Base-by-base conservation (phyloP, 768 basidiomycete genomes). In the Mycena latifolia region DNA sequence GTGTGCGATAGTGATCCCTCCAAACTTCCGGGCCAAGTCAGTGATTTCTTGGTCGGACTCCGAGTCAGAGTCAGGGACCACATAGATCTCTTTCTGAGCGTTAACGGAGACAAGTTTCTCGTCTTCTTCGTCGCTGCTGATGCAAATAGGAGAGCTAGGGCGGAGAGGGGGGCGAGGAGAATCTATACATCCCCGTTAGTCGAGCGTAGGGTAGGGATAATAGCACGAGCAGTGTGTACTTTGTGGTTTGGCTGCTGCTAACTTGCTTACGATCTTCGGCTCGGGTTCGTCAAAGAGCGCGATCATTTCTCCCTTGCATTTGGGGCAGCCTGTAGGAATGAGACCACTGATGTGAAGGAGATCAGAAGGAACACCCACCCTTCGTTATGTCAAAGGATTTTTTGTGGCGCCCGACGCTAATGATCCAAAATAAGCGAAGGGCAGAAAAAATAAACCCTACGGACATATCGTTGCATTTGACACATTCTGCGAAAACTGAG, bases 311-410 rank as follows among this genome's bases (percentile, higher is more conserved):
- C 92, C 91, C 72, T 83, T 86, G 72, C 92, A 93, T 0, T 79
- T 82, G 18, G 90, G 90, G 67, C 92, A 93, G 2, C 87, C 92
- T 93, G 57, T 15, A 27, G 25, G n/a, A n/a, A n/a, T n/a, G n/a
- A n/a, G 12, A n/a, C n/a, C n/a, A n/a, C n/a, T n/a, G n/a, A n/a
- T n/a, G n/a, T n/a, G n/a, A n/a, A 14, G 20, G 25, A 56, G 8
- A 41, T 8, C n/a, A n/a, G n/a, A 11, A 8, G 12, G 11, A 43
- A 31, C 45, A 56, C 60, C 1, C 35, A 61, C 55, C 51, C 20
- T 20, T 53, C 27, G 22, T 41, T n/a, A 31, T 31, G 35, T 62
- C 51, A 2, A 67, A 10, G 20, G 66, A 67, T 27, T 57, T 53
- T 1, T 18, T 46, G 28, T 33, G 39, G 6, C 66, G 66, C 22